Percentiles rank a stretch among this genome's conserved stretches.
phyloP scores from a whole-genome alignment of 2,329 filamentous ascomycete species.

The Trichoderma simmonsii region DNA sequence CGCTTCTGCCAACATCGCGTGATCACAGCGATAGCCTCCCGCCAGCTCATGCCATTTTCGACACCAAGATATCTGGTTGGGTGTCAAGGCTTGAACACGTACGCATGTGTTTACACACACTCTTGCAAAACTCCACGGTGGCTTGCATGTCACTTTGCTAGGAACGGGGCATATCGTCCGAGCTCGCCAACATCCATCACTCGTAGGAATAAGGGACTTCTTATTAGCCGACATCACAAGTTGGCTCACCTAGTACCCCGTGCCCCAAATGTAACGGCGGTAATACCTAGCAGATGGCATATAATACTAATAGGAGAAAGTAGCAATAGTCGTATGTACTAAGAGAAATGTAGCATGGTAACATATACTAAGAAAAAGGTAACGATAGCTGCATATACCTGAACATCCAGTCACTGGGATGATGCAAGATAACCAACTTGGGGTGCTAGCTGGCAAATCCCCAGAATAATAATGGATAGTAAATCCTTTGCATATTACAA shows the following conservation, averaged over 20 bases:
- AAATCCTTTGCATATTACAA: not conserved
- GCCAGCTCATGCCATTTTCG: constrained; percentile 5
- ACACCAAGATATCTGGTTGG: not conserved
- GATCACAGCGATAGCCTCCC: not conserved
- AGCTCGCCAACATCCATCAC: not conserved
- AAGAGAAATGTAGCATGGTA: not conserved
- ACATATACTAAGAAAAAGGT: not conserved
- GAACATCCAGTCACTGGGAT: not conserved
- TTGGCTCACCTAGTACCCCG: no score
- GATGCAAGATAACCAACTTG: not conserved
- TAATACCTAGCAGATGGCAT: not conserved
- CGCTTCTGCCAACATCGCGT: constrained; percentile 7
- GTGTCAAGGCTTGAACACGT: not conserved
- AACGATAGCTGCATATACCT: not conserved
- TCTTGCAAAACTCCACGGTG: not conserved
- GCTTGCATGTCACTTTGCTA: not conserved
- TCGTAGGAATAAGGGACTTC: not conserved
- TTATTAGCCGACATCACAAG: not conserved
- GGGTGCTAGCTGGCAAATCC: no score
- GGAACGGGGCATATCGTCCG: not conserved
- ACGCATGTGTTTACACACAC: not conserved
- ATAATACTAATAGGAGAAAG: not conserved
- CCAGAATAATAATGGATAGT: not conserved
- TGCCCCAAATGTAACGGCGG: not conserved
- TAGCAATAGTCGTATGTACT: not conserved